Conservation (phyloP, 2,329 filamentous ascomycete genomes). For the Sporothrix phasma region DNA sequence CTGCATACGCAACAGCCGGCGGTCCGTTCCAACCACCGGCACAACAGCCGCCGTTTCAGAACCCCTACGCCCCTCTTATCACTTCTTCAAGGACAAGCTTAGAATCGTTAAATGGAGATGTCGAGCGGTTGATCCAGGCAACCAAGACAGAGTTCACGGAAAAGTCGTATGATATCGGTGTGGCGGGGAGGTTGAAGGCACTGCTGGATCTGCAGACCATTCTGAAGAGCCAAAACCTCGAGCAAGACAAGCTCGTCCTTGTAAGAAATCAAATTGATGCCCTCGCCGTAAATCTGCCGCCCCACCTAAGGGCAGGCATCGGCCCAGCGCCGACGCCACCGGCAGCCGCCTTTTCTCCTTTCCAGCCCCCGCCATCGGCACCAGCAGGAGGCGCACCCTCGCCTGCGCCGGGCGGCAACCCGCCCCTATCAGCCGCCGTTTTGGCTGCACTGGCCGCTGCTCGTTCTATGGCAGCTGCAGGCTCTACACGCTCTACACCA, state of each 20-base stretch:
- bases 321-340: constrained; percentile 23
- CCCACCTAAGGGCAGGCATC: constrained; percentile 30
- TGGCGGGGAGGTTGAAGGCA: constrained; percentile 72
- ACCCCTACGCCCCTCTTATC: constrained; percentile 25
- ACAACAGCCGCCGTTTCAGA: not conserved
- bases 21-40: constrained; percentile 35
- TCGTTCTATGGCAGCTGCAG: constrained; percentile 17
- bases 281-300: constrained; percentile 56
- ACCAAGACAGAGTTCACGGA: constrained; percentile 65
- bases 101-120: constrained; percentile 71
- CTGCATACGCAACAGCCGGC: constrained; percentile 28
- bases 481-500: constrained; percentile 12
- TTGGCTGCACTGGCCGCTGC: constrained; percentile 18
- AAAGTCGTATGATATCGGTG: constrained; percentile 64
- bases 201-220: constrained; percentile 76
- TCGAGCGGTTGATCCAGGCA: constrained; percentile 64
- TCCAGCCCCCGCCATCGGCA: constrained; percentile 26
- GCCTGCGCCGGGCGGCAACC: constrained; percentile 4
- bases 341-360: constrained; percentile 21
- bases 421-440: constrained; percentile 13
- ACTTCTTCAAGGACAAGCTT: constrained; percentile 44
- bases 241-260: constrained; percentile 69
- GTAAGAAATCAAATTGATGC: constrained; percentile 78
- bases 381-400: constrained; percentile 23
- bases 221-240: constrained; percentile 66